Evolutionary conservation across 129 eudicot species (phyloP), one percentile per base, ranked within the genome.

Genomic region (Oenanthe sinensis): DNA sequence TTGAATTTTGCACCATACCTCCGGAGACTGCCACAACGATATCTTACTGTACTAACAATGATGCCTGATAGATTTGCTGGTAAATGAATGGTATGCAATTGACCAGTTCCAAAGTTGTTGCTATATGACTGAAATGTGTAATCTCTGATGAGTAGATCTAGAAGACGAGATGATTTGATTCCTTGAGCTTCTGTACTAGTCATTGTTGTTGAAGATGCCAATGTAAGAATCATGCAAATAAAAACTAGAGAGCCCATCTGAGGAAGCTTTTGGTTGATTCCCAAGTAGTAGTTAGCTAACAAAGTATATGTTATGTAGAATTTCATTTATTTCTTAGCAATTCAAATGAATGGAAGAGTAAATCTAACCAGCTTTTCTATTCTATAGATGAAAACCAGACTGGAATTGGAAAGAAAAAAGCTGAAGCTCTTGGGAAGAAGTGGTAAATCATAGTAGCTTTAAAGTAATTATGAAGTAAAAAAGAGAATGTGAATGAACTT

Each of bases 51-150:
- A 75, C 88, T 78, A n/a, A 90, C 95, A 33, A 54, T 65, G 71
- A 95, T 90, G 82, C 96, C 99, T 1, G 99, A 84, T 52, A 95
- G 88, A 82, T 95, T 92, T 47, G 89, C 80, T 1, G 99, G 99
- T 40, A 92, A 76, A 45, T 85, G 60, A 78, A 92, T 83, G 49
- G 76, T 77, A 79, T 95, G 91, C 0, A 83, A 74, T 77, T 77
- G 87, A 45, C 99, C 99, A 24, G 97, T 95, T 65, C 82, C 85
- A 79, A 88, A 84, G 78, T 79, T 47, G 62, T 84, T 87, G 80
- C 49, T 69, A 83, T 82, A 86, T 42, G 90, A 86, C 75, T 85
- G 83, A 82, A 90, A 86, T n/a, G 97, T 89, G 97, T 90, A 92
- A 58, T 95, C 96, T 82, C 96, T 82, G 45, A 92, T 87, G 83